Evolutionary conservation across 1,139 yeast genomes (phyloP), one percentile per base, ranked within the genome.

Genomic region (Magnusiomyces starmeri): DNA sequence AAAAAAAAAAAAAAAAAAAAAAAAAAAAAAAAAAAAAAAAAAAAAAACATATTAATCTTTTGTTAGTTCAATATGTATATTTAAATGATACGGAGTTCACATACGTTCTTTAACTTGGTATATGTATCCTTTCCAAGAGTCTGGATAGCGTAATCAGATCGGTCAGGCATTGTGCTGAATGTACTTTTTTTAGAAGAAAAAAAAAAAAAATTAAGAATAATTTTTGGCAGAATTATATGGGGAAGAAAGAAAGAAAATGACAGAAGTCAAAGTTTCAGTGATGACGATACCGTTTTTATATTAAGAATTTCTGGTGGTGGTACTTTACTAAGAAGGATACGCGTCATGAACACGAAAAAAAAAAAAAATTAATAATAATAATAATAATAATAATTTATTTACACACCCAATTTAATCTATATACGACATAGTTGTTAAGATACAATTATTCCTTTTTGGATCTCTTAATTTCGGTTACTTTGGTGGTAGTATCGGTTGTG

Each of bases 101-200:
- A 27, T 48, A 59, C 62, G 24, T 52, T 43, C 27, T 54, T 53
- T 43, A 59, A 35, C 37, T 51, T 48, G 21, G 50, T 46, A 25
- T 52, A 54, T n/a, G 44, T 48, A 9, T 51, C 50, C 14, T 53
- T 48, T n/a, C 62, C 62, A 14, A 59, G 52, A 1, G 62, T 52
- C 45, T 54, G 45, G 18, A 43, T 21, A 7, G 57, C 55, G 49
- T 55, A 37, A 16, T 55, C 50, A 32, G 54, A 52, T 14, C 59
- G 53, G 16, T 54, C 37, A 12, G 49, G 20, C 48, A 49, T 37
- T 26, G 8, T 46, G 26, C 18, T 37, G 12, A 32, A 14, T 18
- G 10, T 7, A 20, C 22, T 27, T n/a, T n/a, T 40, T 40, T 25
- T 40, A 6, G 14, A n/a, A 40, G 16, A 40, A 20, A 39, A 39